Evolutionary conservation across 495 filamentous ascomycete genomes (phyloP).

Genomic region (Umbilicaria muhlenbergii): DNA sequence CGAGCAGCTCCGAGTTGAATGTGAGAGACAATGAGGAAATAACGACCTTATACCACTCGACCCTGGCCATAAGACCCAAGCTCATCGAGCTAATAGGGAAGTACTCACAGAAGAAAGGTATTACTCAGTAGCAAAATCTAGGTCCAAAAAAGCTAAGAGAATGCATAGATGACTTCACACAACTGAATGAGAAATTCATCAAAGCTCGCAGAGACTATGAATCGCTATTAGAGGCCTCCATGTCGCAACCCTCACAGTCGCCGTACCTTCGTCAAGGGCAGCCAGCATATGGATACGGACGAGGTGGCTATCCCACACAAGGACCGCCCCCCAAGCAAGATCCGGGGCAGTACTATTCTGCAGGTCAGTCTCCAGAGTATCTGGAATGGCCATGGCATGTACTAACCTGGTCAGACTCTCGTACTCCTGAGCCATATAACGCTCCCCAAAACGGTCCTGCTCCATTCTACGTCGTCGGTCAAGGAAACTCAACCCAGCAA

Average conservation of each 20-base stretch:
- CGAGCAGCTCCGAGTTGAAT: conserved; percentile 76
- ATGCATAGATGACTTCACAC: conserved; percentile 77
- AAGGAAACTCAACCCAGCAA: conserved; percentile 23
- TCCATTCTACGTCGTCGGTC: conserved; percentile 22
- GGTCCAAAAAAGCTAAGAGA: conserved; percentile 3
- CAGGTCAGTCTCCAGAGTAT: conserved; percentile 32
- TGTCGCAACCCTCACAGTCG: conserved; percentile 71
- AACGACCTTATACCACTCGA: conserved; percentile 84
- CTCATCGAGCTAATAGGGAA: conserved; percentile 97
- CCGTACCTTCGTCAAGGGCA: conserved; percentile 53
- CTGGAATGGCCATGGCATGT: conserved; percentile 7
- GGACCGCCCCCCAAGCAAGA: conserved; percentile 43
- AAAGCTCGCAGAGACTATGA: conserved; percentile 96
- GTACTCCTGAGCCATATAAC: conserved; percentile 12
- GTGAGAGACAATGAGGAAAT: conserved; percentile 88
- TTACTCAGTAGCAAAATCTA: background rate
- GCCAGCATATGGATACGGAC: conserved; percentile 47
- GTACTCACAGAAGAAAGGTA: conserved; percentile 98
- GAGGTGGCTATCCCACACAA: conserved; percentile 26
- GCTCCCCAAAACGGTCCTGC: conserved; percentile 18
- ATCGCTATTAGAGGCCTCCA: conserved; percentile 83
- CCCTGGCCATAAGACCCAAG: conserved; percentile 86
- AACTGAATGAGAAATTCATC: conserved; percentile 98
- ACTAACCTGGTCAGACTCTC: conserved; percentile 1
- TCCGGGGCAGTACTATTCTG: conserved; percentile 56